Conservation (phyloP, 441 rosid genomes). For the Eruca vesicaria region DNA sequence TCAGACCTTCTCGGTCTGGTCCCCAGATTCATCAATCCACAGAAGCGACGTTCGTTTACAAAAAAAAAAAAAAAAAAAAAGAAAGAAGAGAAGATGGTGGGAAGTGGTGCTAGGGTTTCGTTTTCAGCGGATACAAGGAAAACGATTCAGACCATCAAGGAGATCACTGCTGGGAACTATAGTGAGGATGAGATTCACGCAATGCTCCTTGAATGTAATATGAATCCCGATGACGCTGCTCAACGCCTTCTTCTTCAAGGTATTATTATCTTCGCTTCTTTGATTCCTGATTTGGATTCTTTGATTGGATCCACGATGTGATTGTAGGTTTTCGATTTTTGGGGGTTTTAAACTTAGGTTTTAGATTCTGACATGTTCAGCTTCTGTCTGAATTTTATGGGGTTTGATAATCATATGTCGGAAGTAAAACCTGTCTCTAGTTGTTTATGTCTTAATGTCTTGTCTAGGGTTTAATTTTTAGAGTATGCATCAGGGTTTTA, state of each 20-base stretch:
- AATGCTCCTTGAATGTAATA: constrained; percentile 84
- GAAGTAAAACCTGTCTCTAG: neutral
- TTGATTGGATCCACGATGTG: constrained; percentile 39
- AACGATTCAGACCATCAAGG: constrained; percentile 74
- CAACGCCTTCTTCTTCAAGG: constrained; percentile 78
- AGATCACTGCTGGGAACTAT: constrained; percentile 74
- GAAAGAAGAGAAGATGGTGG: constrained; percentile 68
- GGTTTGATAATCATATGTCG: neutral
- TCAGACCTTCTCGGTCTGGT: constrained; percentile 18
- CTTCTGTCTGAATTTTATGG: neutral
- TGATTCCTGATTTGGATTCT: constrained; percentile 5
- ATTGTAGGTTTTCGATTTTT: constrained; percentile 9
- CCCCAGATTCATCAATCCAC: constrained; percentile 19
- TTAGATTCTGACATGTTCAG: constrained; percentile 36
- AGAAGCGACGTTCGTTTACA: constrained; percentile 11
- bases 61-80: too few species aligned
- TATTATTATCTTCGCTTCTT: constrained; percentile 6
- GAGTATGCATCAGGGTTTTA: neutral
- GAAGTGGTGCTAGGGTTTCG: constrained; percentile 74
- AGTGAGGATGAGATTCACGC: constrained; percentile 95
- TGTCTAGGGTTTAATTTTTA: neutral
- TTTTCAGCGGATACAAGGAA: constrained; percentile 54
- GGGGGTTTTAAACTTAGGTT: constrained; percentile 28
- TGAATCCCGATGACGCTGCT: constrained; percentile 91
- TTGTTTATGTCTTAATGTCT: constrained; percentile 2